A percentile compares a stretch with the other conserved stretches of the same genome.
Evolutionary conservation across 1,139 yeast species (phyloP).

Genomic region (Saccharomycopsis hybrid): DNA sequence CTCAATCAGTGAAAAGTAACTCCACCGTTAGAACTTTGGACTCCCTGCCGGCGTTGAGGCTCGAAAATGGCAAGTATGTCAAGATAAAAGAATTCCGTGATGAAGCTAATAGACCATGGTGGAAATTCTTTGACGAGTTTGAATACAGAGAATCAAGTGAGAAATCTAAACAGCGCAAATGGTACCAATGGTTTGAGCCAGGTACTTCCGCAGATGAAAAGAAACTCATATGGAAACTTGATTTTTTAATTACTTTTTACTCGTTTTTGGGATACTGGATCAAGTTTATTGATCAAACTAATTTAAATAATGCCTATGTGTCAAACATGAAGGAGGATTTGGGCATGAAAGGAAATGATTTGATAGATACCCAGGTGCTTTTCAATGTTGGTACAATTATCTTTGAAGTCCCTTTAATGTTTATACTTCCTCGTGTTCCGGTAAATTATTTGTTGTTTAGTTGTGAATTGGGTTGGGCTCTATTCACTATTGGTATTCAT

Average conservation of each 20-base stretch:
- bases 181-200: conserved; percentile 63
- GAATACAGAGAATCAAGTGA: conserved; percentile 44
- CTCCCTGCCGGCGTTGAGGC: not conserved
- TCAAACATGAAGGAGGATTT: conserved; percentile 53
- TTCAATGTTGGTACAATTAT: conserved; percentile 53
- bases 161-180: conserved; percentile 37
- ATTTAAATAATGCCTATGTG: conserved; percentile 58
- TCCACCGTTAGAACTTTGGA: too few species aligned
- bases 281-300: conserved; percentile 56
- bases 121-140: conserved; percentile 54
- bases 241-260: conserved; percentile 51
- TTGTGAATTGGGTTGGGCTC: conserved; percentile 49
- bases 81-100: conserved; percentile 43
- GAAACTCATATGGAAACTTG: conserved; percentile 52
- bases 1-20: too few species aligned
- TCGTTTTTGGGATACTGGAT: conserved; percentile 65
- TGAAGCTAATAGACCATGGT: conserved; percentile 58
- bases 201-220: conserved; percentile 44
- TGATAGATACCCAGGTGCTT: conserved; percentile 50
- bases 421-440: conserved; percentile 38
- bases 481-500: conserved; percentile 45
- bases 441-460: conserved; percentile 39
- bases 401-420: conserved; percentile 42
- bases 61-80: conserved; percentile 6
- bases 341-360: conserved; percentile 51